phyloP scores from a whole-genome alignment of 768 basidiomycete genomes.

The Lactarius vividus region DNA sequence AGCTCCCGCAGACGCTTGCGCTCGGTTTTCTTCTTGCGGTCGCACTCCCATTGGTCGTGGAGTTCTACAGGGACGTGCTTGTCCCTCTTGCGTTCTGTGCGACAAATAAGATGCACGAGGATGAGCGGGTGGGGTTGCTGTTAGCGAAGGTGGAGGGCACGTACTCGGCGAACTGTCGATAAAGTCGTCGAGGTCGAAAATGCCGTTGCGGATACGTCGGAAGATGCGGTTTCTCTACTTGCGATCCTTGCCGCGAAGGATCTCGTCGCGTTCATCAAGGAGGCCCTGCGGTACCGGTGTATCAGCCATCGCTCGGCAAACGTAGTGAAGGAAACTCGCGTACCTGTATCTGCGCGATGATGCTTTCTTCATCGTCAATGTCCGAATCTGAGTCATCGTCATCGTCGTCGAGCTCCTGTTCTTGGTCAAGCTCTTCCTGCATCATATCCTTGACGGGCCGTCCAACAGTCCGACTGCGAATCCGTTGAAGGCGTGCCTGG shows the following conservation, averaged over 20 bases:
- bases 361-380: conserved; percentile 37
- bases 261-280: conserved; percentile 56
- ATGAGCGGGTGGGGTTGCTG: not conserved
- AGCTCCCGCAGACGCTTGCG: conserved; percentile 60
- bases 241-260: conserved; percentile 44
- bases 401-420: not conserved
- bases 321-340: not conserved
- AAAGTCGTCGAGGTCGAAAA: conserved; percentile 36
- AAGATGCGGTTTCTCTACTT: conserved; percentile 57
- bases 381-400: not conserved
- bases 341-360: conserved; percentile 30
- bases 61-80: conserved; percentile 54
- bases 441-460: conserved; percentile 26
- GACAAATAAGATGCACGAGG: conserved; percentile 5
- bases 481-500: conserved; percentile 36
- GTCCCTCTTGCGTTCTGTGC: conserved; percentile 46
- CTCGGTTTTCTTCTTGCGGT: conserved; percentile 81
- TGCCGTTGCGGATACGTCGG: conserved; percentile 56
- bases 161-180: conserved; percentile 48
- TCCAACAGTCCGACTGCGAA: conserved; percentile 33
- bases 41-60: conserved; percentile 70
- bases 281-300: conserved; percentile 3
- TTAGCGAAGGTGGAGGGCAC: conserved; percentile 30
- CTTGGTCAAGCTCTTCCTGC: too few species aligned
- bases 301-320: conserved; percentile 2